Evolutionary conservation across 176 grass and related monocot species (phyloP).

Genomic region (Pontederia crassipes): DNA sequence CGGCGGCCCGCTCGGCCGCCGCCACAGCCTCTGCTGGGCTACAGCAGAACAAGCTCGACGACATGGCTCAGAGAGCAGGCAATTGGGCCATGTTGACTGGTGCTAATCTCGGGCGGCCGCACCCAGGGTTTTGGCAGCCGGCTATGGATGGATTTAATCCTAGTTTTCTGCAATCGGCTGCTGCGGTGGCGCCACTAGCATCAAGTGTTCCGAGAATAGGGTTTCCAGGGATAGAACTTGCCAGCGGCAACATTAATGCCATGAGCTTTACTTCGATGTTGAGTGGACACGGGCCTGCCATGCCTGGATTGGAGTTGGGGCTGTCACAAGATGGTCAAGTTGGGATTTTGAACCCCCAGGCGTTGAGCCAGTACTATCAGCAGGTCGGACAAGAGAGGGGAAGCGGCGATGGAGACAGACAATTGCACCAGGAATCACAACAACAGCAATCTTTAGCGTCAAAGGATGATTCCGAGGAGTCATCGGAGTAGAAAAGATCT

Average conservation of each 20-base stretch:
- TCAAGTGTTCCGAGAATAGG: constrained; percentile 16
- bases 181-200: neutral
- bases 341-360: constrained; percentile 44
- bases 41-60: constrained; percentile 19
- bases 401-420: constrained; percentile 21
- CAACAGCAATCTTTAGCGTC: constrained; percentile 43
- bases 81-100: constrained; percentile 1
- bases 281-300: constrained; percentile 30
- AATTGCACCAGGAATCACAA: constrained; percentile 29
- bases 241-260: constrained; percentile 20
- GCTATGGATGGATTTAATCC: constrained; percentile 25
- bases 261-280: constrained; percentile 68
- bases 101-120: constrained; percentile 27
- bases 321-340: constrained; percentile 65
- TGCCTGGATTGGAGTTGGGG: constrained; percentile 69
- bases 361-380: constrained; percentile 61
- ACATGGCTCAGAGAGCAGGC: neutral
- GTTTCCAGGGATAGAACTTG: constrained; percentile 12
- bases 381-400: constrained; percentile 25
- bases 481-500: constrained; percentile 33
- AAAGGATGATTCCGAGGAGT: constrained; percentile 48
- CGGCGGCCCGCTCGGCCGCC: neutral
- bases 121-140: constrained; percentile 42
- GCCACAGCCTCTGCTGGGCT: neutral
- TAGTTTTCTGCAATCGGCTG: constrained; percentile 33